phyloP scores from a whole-genome alignment of 768 basidiomycete species.

The Collybia nuda region DNA sequence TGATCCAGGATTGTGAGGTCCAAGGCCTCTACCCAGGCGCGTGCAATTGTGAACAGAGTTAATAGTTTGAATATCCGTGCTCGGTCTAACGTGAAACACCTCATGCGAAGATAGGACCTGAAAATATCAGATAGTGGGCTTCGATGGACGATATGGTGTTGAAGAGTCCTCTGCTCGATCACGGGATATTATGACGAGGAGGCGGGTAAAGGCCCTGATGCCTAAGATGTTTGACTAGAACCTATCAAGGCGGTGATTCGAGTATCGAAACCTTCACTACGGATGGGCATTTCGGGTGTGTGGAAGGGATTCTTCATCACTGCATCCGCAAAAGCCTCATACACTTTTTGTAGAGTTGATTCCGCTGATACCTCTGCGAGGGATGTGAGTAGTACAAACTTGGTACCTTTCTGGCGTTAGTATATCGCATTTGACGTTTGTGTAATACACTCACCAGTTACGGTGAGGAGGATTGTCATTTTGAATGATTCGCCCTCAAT shows the following conservation, averaged over 20 bases:
- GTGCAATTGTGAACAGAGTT: no score
- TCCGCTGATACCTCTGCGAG: conserved; percentile 71
- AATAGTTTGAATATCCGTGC: no score
- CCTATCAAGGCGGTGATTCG: conserved; percentile 65
- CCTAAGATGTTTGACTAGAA: conserved; percentile 29
- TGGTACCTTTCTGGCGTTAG: conserved; percentile 64
- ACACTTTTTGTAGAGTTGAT: conserved; percentile 76
- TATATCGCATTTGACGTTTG: background rate
- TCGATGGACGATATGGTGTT: no score
- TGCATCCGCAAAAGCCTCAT: conserved; percentile 91
- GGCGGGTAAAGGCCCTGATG: background rate
- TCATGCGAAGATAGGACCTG: no score
- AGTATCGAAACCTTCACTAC: conserved; percentile 84
- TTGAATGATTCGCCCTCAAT: conserved; percentile 97
- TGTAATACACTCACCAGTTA: conserved; percentile 64
- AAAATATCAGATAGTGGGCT: no score
- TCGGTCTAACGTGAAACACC: no score
- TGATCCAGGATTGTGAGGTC: no score
- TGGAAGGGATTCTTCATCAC: conserved; percentile 99
- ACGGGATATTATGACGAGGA: no score
- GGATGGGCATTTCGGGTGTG: conserved; percentile 98
- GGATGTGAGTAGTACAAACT: conserved; percentile 92
- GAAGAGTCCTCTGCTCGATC: no score
- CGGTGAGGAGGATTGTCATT: conserved; percentile 85
- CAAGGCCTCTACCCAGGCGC: no score